phyloP scores from a whole-genome alignment of 805 yeast species.

The Lipomyces oligophaga region DNA sequence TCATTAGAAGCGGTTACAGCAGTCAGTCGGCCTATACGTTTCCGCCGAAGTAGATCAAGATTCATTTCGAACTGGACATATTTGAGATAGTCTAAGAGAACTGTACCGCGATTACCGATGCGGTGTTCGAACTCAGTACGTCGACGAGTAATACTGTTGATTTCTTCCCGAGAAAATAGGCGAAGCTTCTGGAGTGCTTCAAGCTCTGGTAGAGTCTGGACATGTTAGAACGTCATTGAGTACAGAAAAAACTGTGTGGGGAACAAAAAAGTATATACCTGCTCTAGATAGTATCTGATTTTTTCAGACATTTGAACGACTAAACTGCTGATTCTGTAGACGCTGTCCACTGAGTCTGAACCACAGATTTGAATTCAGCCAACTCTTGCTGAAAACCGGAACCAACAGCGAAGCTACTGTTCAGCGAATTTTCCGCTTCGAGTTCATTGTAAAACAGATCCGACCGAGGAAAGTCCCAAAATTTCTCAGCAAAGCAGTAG shows the following conservation, averaged over 20 bases:
- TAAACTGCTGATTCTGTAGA: no score
- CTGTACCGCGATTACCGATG: slow-evolving; percentile 76
- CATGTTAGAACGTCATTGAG: not conserved
- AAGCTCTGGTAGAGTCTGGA: slow-evolving; percentile 78
- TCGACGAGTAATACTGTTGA: slow-evolving; percentile 79
- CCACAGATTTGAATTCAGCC: no score
- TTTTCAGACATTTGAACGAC: slow-evolving; percentile 54
- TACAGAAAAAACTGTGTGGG: not conserved
- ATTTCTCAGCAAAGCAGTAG: no score
- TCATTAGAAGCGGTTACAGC: slow-evolving; percentile 30
- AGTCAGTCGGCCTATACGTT: slow-evolving; percentile 59
- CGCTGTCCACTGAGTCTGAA: no score
- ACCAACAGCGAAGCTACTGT: no score
- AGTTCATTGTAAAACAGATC: no score
- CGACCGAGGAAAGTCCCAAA: no score
- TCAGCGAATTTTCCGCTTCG: no score
- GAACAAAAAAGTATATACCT: slow-evolving; percentile 29
- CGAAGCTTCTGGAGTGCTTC: slow-evolving; percentile 81
- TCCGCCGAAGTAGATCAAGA: slow-evolving; percentile 70
- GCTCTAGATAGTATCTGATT: slow-evolving; percentile 55
- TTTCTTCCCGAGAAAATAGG: slow-evolving; percentile 72
- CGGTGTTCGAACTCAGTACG: slow-evolving; percentile 95
- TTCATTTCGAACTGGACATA: slow-evolving; percentile 78
- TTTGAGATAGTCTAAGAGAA: slow-evolving; percentile 67
- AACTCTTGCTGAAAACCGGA: no score